phyloP scores from a whole-genome alignment of 2,329 filamentous ascomycete species.

The Aspergillus brunneoviolaceus region DNA sequence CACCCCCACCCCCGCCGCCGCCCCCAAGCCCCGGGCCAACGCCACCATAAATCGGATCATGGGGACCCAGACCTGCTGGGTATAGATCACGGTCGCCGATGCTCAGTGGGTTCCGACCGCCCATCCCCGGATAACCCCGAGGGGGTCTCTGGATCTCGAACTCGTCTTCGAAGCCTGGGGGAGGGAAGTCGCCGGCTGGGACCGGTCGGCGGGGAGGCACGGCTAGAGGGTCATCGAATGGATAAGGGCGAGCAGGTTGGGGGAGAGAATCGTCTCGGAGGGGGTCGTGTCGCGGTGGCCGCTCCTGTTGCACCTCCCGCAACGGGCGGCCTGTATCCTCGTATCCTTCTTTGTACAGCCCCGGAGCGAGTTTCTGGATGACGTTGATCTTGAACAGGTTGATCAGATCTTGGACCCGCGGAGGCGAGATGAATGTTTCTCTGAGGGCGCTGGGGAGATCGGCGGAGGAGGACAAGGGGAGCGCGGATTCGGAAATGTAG shows the following conservation, averaged over 20 bases:
- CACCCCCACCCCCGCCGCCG: slow-evolving; percentile 71
- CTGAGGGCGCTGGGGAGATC: slow-evolving; percentile 39
- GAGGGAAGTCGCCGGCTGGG: slow-evolving; percentile 73
- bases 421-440: slow-evolving; percentile 71
- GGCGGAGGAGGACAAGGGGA: slow-evolving; percentile 51
- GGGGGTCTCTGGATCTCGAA: slow-evolving; percentile 74
- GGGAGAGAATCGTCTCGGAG: slow-evolving; percentile 55
- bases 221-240: slow-evolving; percentile 66
- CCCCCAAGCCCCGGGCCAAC: slow-evolving; percentile 63
- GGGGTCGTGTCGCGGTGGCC: slow-evolving; percentile 46
- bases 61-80: slow-evolving; percentile 78
- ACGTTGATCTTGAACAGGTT: slow-evolving; percentile 73
- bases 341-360: slow-evolving; percentile 75
- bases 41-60: slow-evolving; percentile 73
- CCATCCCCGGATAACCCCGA: slow-evolving; percentile 48
- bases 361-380: slow-evolving; percentile 79
- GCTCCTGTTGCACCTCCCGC: slow-evolving; percentile 45
- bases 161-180: slow-evolving; percentile 91
- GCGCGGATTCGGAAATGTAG: slow-evolving; percentile 64
- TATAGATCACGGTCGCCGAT: slow-evolving; percentile 87
- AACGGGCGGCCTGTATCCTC: slow-evolving; percentile 53
- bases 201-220: slow-evolving; percentile 60
- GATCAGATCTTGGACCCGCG: slow-evolving; percentile 68
- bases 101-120: slow-evolving; percentile 60
- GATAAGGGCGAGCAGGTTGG: slow-evolving; percentile 65